Evolutionary conservation across 1,284 basidiomycete genomes (phyloP).

Genomic region (Ceratobasidium sp.): DNA sequence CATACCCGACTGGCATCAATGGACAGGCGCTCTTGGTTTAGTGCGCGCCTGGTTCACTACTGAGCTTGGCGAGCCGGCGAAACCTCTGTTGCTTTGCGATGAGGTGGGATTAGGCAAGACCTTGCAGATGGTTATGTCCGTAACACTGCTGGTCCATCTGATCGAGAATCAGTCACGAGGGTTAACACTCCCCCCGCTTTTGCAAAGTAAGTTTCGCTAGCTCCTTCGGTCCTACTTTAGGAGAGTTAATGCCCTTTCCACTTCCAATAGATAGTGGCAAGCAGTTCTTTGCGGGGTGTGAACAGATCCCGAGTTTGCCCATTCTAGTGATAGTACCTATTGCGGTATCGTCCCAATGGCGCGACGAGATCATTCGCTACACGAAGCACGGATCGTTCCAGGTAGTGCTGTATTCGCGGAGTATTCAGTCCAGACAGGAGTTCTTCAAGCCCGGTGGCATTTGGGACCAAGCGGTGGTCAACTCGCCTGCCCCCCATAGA

Average conservation of each 20-base stretch:
- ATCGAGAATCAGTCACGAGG: background rate
- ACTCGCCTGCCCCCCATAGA: background rate
- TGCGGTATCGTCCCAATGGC: background rate
- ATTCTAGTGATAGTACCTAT: no score
- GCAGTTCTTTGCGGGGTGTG: background rate
- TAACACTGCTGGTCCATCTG: background rate
- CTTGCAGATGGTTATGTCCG: background rate
- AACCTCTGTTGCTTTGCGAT: background rate
- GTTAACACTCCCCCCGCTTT: background rate
- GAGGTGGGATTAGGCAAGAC: constrained; percentile 31
- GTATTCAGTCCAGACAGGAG: background rate
- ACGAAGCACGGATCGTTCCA: background rate
- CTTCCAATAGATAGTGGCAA: no score
- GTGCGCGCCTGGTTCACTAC: background rate
- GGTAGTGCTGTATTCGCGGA: background rate
- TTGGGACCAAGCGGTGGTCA: no score
- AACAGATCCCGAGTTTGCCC: no score
- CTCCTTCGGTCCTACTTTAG: no score
- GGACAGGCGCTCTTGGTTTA: background rate
- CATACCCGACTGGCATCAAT: no score
- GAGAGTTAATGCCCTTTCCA: no score
- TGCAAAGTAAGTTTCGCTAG: background rate
- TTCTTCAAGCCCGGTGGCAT: background rate
- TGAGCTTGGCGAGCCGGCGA: background rate
- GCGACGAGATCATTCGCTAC: background rate